A percentile compares a stretch with the other conserved stretches of the same genome.
These are phyloP conservation scores for Silybum marianum DNA, from an alignment of 129 eudicot genomes.

Conservation along the genomic window DNA sequence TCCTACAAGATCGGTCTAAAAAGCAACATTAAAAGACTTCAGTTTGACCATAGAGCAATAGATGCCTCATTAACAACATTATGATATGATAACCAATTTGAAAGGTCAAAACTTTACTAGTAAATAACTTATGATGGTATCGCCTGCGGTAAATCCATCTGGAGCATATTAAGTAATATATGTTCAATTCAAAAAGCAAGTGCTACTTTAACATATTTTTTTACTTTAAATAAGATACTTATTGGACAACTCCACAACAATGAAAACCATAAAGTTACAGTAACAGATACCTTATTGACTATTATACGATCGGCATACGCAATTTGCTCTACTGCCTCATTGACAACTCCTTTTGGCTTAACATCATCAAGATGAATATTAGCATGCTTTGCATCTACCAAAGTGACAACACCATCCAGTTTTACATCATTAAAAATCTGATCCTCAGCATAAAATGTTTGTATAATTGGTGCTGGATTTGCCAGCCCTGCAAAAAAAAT, in stretches of 20 bases:
- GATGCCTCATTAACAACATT: neutral
- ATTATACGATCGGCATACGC: slow-evolving; percentile 96
- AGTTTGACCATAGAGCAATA: slow-evolving; percentile 20
- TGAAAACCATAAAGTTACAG: neutral
- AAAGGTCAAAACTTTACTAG: neutral
- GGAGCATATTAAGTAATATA: neutral
- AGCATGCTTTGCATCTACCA: slow-evolving; percentile 95
- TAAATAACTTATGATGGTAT: neutral
- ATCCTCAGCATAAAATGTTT: slow-evolving; percentile 98
- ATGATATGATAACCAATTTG: slow-evolving; percentile 5
- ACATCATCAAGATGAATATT: slow-evolving; percentile 77
- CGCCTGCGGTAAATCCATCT: neutral
- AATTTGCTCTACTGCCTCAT: slow-evolving; percentile 96
- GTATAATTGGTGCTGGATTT: slow-evolving; percentile 97
- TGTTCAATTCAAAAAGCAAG: neutral
- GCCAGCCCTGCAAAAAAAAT: slow-evolving; percentile 68
- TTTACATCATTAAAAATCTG: slow-evolving; percentile 85
- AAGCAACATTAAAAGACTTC: slow-evolving; percentile 27
- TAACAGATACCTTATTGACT: slow-evolving; percentile 68
- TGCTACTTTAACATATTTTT: neutral
- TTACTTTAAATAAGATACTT: neutral
- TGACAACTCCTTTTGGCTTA: slow-evolving; percentile 96
- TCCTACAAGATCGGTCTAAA: slow-evolving; percentile 93
- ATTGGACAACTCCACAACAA: neutral
- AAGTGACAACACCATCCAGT: slow-evolving; percentile 96